Percentiles rank a stretch among this genome's conserved stretches.
Conservation (phyloP, 345 rosid genomes). For the Populus pruinosa region DNA sequence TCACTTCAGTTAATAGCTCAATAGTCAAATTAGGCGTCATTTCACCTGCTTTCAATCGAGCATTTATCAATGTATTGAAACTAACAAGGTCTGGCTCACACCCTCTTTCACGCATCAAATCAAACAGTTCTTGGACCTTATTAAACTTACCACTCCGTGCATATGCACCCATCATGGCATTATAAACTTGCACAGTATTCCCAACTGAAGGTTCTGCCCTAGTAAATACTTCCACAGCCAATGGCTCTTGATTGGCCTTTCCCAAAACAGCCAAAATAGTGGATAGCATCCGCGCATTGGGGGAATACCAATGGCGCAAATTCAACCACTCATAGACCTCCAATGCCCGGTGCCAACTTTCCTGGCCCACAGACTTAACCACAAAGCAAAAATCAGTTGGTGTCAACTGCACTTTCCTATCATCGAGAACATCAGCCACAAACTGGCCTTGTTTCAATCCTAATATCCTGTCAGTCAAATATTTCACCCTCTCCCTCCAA, state of each 20-base stretch:
- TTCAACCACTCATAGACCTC: conserved; percentile 97
- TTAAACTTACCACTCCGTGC: conserved; percentile 64
- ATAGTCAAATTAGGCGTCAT: conserved; percentile 55
- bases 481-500: conserved; percentile 82
- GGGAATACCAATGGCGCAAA: conserved; percentile 75
- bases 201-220: conserved; percentile 60
- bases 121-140: conserved; percentile 66
- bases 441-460: conserved; percentile 51
- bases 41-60: conserved; percentile 62
- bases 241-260: conserved; percentile 68
- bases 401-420: conserved; percentile 73
- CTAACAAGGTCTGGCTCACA: conserved; percentile 90
- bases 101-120: conserved; percentile 68
- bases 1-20: conserved; percentile 69
- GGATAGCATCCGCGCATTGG: conserved; percentile 79
- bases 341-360: conserved; percentile 84
- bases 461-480: conserved; percentile 60
- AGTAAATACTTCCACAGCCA: conserved; percentile 72
- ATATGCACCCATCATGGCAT: conserved; percentile 95
- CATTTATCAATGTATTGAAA: conserved; percentile 90
- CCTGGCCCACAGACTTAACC: conserved; percentile 78
- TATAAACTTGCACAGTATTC: conserved; percentile 78
- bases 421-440: conserved; percentile 81
- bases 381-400: conserved; percentile 85
- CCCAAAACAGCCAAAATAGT: conserved; percentile 83